phyloP scores from a whole-genome alignment of 805 yeast species.

The Yarrowia sp. region DNA sequence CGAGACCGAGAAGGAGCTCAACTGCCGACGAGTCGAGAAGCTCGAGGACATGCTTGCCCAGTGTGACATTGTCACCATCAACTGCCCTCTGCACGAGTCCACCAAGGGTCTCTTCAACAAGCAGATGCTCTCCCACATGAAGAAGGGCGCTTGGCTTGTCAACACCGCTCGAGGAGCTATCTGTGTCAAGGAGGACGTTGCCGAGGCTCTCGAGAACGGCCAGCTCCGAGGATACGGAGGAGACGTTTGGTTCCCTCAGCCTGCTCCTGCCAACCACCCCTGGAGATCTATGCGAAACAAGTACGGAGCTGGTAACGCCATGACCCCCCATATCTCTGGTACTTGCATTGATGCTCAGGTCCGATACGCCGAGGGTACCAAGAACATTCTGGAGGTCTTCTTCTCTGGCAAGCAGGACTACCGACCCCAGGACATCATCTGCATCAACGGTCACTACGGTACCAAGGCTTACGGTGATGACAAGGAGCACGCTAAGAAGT shows the following conservation, averaged over 20 bases:
- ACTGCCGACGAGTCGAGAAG: conserved; percentile 5
- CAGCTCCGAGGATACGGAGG: conserved; percentile 1
- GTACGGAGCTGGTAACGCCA: neutral
- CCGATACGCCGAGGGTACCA: neutral
- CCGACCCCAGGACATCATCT: neutral
- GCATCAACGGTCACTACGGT: neutral
- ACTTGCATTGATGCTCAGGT: neutral
- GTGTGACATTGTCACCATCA: neutral
- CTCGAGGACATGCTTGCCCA: neutral
- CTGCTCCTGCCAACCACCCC: neutral
- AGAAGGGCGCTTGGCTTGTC: neutral
- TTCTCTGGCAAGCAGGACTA: neutral
- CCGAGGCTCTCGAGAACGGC: neutral
- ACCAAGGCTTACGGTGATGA: conserved; percentile 1
- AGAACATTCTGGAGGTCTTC: neutral
- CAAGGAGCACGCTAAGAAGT: neutral
- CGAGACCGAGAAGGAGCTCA: conserved; percentile 2
- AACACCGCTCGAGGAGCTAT: conserved; percentile 4
- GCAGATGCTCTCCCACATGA: neutral
- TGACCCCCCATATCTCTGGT: neutral
- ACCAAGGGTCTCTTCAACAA: neutral
- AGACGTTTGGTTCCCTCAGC: neutral
- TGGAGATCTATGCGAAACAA: conserved; percentile 1
- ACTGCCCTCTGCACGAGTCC: neutral
- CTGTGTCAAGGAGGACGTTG: neutral